Conservation (phyloP, 495 filamentous ascomycete species). For the Penicillium flavigenum region DNA sequence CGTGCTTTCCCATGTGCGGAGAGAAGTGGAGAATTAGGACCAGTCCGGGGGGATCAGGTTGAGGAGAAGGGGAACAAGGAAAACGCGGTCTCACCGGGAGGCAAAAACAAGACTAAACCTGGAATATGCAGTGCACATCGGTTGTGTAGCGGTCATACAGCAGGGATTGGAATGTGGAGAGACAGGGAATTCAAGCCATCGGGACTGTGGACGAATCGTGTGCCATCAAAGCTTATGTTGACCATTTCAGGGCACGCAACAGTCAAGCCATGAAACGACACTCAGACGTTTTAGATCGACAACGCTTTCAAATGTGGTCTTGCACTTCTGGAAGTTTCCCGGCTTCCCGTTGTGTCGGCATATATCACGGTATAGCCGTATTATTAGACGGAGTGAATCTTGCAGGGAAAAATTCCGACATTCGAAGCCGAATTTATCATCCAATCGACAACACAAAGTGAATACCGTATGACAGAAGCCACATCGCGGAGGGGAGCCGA, state of each 20-base stretch:
- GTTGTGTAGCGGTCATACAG: too few species aligned
- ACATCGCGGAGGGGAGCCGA: constrained; percentile 10
- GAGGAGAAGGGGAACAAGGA: constrained; percentile 3
- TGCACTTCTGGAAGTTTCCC: constrained; percentile 23
- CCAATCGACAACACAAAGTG: constrained; percentile 11
- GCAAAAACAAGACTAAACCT: constrained; percentile 1
- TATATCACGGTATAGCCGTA: neutral
- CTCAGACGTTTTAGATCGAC: neutral
- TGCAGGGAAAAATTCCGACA: constrained; percentile 21
- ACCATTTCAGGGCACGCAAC: neutral
- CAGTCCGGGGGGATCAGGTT: constrained; percentile 2
- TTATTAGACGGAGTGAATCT: neutral
- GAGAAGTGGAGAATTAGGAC: constrained; percentile 1
- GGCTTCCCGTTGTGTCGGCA: constrained; percentile 25
- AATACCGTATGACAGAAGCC: neutral
- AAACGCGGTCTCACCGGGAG: constrained; percentile 17
- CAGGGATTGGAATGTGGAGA: constrained; percentile 10
- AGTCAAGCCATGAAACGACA: neutral
- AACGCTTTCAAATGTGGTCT: neutral
- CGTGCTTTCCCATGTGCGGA: neutral
- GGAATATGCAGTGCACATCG: neutral
- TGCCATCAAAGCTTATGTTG: constrained; percentile 2
- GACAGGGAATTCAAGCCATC: neutral
- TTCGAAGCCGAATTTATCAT: neutral
- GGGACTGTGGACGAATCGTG: neutral